Evolutionary conservation across 108 stramenopile genomes (phyloP).

Genomic region (Nannochloropsis salina): DNA sequence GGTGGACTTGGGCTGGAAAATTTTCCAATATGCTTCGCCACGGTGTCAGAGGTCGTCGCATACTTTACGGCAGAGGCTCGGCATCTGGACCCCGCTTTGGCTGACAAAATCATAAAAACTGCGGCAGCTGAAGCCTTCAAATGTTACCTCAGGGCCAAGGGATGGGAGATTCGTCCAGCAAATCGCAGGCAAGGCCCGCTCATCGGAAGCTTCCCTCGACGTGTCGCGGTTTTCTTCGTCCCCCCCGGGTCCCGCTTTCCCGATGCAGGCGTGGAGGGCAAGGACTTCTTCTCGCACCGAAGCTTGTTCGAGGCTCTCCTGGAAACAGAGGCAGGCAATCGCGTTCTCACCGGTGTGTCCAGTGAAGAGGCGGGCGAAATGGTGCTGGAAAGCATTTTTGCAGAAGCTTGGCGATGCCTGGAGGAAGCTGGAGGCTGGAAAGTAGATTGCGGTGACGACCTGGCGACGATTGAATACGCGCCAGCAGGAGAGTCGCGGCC

Average conservation of each 20-base stretch:
- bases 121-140: not conserved
- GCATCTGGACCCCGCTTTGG: not conserved
- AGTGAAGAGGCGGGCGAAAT: not conserved
- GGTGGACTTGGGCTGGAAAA: not conserved
- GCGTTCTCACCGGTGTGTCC: not conserved
- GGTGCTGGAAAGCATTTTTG: conserved; percentile 17
- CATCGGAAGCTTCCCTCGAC: not conserved
- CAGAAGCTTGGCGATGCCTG: not conserved
- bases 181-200: conserved; percentile 4
- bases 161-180: not conserved
- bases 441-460: conserved; percentile 19
- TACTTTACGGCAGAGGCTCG: not conserved
- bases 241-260: not conserved
- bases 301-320: not conserved
- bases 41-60: not conserved
- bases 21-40: not conserved
- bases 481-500: not conserved
- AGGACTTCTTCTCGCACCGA: not conserved
- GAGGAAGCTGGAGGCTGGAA: conserved; percentile 12
- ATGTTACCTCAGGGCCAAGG: not conserved
- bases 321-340: not conserved
- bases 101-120: conserved; percentile 1
- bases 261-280: not conserved
- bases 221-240: not conserved
- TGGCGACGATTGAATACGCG: not conserved